Percentiles rank a stretch among this genome's conserved stretches.
phyloP scores from a whole-genome alignment of 768 basidiomycete genomes.

The Termitomyces sp. region DNA sequence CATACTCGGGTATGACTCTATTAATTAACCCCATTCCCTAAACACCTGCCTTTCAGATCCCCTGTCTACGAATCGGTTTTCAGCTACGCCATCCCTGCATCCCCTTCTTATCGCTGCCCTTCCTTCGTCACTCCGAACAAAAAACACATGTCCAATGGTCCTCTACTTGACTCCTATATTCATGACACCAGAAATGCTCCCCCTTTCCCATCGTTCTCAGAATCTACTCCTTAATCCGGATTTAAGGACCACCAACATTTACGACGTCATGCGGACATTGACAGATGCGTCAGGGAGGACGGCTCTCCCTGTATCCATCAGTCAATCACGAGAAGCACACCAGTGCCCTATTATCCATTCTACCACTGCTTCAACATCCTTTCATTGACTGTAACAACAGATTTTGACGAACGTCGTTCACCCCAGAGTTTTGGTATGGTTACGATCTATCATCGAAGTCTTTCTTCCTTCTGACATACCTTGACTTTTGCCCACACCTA shows the following conservation, averaged over 20 bases:
- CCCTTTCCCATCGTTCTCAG: neutral
- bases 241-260: neutral
- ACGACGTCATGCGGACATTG: conserved; percentile 3
- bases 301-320: neutral
- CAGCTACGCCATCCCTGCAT: too few relatives aligned
- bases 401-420: neutral
- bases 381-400: neutral
- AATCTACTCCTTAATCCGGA: neutral
- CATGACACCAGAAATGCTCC: neutral
- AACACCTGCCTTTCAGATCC: neutral
- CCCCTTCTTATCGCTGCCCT: neutral
- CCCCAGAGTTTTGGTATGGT: neutral
- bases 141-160: neutral
- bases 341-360: neutral
- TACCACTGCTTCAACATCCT: neutral
- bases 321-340: neutral
- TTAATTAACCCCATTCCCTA: neutral
- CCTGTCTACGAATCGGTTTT: neutral
- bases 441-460: neutral
- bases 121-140: neutral
- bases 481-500: neutral
- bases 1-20: neutral
- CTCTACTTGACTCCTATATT: neutral
- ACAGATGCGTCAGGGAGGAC: neutral
- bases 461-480: neutral